phyloP scores from a whole-genome alignment of 2,329 filamentous ascomycete genomes.

The Colletotrichum sp. region DNA sequence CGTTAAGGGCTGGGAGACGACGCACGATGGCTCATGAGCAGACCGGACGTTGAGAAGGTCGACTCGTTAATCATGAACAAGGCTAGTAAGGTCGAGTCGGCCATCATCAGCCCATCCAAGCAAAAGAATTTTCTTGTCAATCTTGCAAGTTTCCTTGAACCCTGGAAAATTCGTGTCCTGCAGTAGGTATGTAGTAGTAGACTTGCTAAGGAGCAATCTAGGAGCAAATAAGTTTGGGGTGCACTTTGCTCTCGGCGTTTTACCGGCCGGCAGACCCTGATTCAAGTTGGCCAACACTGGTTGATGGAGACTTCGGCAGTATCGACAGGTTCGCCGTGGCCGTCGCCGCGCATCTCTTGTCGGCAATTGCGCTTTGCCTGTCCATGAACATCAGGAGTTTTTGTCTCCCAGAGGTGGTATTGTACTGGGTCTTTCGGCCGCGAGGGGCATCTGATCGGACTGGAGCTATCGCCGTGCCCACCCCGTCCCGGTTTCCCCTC shows the following conservation, averaged over 20 bases:
- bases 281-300: neutral
- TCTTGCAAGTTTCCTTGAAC: neutral
- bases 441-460: conserved; percentile 13
- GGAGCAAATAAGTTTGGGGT: neutral
- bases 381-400: neutral
- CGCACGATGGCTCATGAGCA: neutral
- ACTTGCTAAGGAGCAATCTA: neutral
- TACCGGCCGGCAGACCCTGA: neutral
- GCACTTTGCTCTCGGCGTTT: neutral
- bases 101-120: neutral
- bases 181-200: neutral
- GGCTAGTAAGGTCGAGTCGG: neutral
- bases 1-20: neutral
- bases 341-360: neutral
- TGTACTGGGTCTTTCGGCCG: neutral
- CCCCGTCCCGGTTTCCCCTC: conserved; percentile 5
- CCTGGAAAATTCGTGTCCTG: neutral
- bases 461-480: conserved; percentile 8
- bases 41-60: neutral
- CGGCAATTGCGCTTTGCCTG: conserved; percentile 7
- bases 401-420: neutral
- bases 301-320: neutral
- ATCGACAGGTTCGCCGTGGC: neutral
- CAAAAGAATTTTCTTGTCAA: neutral
- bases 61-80: neutral